These are phyloP conservation scores for Saturnispora quitensis DNA, from an alignment of 805 yeast genomes.

Conservation along the genomic window DNA sequence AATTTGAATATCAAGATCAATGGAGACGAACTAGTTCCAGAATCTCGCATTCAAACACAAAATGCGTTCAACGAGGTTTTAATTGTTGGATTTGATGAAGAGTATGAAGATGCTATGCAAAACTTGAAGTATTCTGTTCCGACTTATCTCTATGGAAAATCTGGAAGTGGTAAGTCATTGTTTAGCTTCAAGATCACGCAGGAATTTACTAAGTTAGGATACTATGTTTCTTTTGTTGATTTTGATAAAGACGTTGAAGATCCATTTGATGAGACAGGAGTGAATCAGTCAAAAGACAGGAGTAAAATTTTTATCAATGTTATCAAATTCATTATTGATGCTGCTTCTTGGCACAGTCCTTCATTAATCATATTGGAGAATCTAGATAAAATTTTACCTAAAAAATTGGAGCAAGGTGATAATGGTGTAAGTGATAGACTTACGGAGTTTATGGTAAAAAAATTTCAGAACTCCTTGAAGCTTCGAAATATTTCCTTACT, in stretches of 20 bases:
- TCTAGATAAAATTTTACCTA: constrained; percentile 61
- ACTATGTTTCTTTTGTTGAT: constrained; percentile 36
- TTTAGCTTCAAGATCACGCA: constrained; percentile 36
- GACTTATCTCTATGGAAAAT: constrained; percentile 55
- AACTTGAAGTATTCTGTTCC: constrained; percentile 39
- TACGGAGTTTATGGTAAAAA: constrained; percentile 46
- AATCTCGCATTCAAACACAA: constrained; percentile 29
- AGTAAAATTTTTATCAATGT: constrained; percentile 24
- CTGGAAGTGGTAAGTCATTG: constrained; percentile 78
- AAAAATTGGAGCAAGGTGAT: constrained; percentile 50
- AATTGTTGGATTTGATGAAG: constrained; percentile 51
- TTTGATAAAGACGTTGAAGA: constrained; percentile 6
- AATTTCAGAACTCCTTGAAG: constrained; percentile 34
- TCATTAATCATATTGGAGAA: constrained; percentile 70
- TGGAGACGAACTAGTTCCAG: constrained; percentile 37
- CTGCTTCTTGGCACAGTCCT: constrained; percentile 61
- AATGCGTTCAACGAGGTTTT: neutral
- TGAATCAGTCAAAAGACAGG: constrained; percentile 5
- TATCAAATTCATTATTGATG: constrained; percentile 41
- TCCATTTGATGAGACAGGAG: neutral
- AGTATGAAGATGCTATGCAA: constrained; percentile 32
- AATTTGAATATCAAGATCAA: constrained; percentile 28
- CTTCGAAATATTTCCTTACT: constrained; percentile 48
- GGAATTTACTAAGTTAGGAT: constrained; percentile 33
- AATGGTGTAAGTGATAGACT: constrained; percentile 54